phyloP scores from a whole-genome alignment of 257 asterid genomes.

The Nicotiana noctiflora region DNA sequence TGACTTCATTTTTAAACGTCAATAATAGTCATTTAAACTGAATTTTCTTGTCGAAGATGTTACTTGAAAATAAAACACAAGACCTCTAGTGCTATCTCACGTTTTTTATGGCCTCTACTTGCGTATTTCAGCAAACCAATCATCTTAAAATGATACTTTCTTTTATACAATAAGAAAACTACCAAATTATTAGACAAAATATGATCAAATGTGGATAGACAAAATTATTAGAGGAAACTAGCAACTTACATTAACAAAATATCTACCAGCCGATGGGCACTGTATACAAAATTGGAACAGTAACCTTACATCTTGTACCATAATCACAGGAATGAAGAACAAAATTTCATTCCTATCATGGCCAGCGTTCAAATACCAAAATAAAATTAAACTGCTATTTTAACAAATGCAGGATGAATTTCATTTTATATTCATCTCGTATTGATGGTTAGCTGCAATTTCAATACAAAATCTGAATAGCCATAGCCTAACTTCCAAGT shows the following conservation, averaged over 20 bases:
- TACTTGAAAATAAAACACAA: not conserved
- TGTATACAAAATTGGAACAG: constrained; percentile 12
- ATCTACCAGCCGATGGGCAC: not conserved
- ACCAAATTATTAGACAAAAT: too few species aligned
- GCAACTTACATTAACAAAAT: not conserved
- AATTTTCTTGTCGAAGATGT: too few species aligned
- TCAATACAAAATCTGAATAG: not conserved
- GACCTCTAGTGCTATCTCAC: not conserved
- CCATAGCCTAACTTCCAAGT: not conserved
- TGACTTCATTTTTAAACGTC: not conserved
- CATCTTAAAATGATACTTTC: not conserved
- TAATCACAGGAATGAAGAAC: constrained; percentile 14
- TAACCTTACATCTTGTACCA: constrained; percentile 10
- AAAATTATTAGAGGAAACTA: not conserved
- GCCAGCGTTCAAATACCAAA: constrained; percentile 6
- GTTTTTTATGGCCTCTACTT: not conserved
- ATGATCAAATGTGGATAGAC: not conserved
- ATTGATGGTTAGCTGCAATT: not conserved
- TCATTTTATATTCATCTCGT: not conserved
- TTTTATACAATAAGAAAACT: too few species aligned
- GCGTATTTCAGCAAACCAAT: not conserved
- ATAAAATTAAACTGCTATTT: constrained; percentile 36
- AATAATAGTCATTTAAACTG: not conserved
- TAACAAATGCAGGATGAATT: constrained; percentile 15
- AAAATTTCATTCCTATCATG: constrained; percentile 19